Conservation (phyloP, 352 stramenopile genomes). For the Pythium sukuiense region DNA sequence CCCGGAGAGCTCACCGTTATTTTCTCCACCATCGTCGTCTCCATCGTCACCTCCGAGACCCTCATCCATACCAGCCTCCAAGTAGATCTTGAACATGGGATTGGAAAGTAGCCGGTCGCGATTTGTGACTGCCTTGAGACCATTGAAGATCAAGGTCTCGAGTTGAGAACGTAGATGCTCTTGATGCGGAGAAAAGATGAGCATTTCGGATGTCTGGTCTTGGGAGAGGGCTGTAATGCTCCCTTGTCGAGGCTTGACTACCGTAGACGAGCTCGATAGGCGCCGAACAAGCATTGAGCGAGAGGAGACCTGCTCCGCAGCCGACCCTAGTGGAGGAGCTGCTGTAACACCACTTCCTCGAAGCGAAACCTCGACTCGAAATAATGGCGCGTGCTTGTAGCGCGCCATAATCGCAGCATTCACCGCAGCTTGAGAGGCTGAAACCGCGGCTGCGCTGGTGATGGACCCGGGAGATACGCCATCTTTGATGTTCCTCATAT, state of each 20-base stretch:
- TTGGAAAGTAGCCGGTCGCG: conserved; percentile 63
- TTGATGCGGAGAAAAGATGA: conserved; percentile 51
- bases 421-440: conserved; percentile 28
- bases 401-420: conserved; percentile 27
- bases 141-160: conserved; percentile 69
- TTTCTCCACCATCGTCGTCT: conserved; percentile 34
- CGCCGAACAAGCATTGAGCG: conserved; percentile 17
- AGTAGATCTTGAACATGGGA: conserved; percentile 64
- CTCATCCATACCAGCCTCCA: conserved; percentile 57
- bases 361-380: conserved; percentile 75
- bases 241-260: background rate
- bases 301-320: conserved; percentile 1
- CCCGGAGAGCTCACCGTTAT: conserved; percentile 36
- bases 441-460: background rate
- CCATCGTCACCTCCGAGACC: conserved; percentile 35
- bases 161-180: conserved; percentile 66
- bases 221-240: background rate
- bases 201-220: conserved; percentile 28
- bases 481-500: conserved; percentile 48
- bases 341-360: conserved; percentile 18
- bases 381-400: conserved; percentile 41
- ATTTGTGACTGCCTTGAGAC: conserved; percentile 64
- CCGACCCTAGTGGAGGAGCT: conserved; percentile 5
- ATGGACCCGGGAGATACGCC: background rate
- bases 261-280: conserved; percentile 15